Evolutionary conservation across 2,329 filamentous ascomycete genomes (phyloP).

Genomic region (Pseudopyricularia javanii): DNA sequence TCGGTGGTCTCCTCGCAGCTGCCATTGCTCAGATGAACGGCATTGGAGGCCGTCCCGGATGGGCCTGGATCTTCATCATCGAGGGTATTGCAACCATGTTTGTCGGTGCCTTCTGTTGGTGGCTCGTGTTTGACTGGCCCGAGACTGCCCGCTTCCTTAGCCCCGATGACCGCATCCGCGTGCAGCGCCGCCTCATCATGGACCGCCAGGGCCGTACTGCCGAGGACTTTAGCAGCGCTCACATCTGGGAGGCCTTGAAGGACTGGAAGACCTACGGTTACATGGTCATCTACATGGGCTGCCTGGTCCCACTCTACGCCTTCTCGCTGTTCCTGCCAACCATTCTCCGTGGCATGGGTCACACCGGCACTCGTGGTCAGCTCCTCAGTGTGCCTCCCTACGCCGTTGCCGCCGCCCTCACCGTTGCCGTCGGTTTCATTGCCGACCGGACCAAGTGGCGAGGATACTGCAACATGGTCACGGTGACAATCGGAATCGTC

Average conservation of each 20-base stretch:
- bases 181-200: constrained; percentile 54
- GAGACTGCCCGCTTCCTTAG: constrained; percentile 63
- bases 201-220: constrained; percentile 67
- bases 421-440: constrained; percentile 57
- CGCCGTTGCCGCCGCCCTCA: constrained; percentile 54
- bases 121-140: constrained; percentile 75
- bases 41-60: constrained; percentile 40
- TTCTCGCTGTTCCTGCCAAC: constrained; percentile 71
- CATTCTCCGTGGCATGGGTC: constrained; percentile 50
- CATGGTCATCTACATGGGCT: constrained; percentile 69
- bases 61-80: constrained; percentile 57
- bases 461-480: constrained; percentile 67
- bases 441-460: constrained; percentile 64
- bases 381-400: constrained; percentile 30
- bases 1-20: constrained; percentile 62
- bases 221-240: constrained; percentile 62
- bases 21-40: constrained; percentile 61
- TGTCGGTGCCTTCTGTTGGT: constrained; percentile 57
- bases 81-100: constrained; percentile 60
- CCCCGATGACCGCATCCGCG: constrained; percentile 55
- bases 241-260: constrained; percentile 58
- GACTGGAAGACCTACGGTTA: constrained; percentile 79
- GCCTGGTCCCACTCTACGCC: constrained; percentile 59
- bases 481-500: constrained; percentile 56
- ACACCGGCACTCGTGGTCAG: constrained; percentile 16